These are phyloP conservation scores for Tetrapisispora arboricola DNA, from an alignment of 805 yeast species.

Conservation along the genomic window DNA sequence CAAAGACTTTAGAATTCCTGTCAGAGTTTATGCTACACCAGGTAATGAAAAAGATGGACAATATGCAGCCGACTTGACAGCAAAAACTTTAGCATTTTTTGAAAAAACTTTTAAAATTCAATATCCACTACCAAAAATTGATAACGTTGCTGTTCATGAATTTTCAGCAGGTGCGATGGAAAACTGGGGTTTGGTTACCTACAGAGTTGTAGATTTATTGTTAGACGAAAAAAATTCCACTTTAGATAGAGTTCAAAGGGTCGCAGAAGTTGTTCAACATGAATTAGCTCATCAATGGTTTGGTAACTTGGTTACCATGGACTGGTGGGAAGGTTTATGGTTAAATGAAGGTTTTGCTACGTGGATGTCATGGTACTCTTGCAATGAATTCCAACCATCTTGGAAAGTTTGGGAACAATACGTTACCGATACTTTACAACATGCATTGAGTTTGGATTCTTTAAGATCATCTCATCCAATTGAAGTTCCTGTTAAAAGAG, in stretches of 20 bases:
- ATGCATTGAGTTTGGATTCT: slow-evolving; percentile 65
- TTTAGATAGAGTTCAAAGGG: slow-evolving; percentile 55
- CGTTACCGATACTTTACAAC: slow-evolving; percentile 66
- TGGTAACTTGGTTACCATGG: slow-evolving; percentile 84
- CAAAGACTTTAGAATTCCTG: slow-evolving; percentile 58
- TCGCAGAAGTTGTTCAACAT: slow-evolving; percentile 79
- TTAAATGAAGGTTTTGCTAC: slow-evolving; percentile 85
- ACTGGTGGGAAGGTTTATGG: slow-evolving; percentile 89
- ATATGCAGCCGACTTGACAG: slow-evolving; percentile 65
- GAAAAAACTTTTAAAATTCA: slow-evolving; percentile 64
- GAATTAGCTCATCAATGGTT: slow-evolving; percentile 91
- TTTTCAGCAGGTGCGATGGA: slow-evolving; percentile 88
- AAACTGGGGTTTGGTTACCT: slow-evolving; percentile 73
- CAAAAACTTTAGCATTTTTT: slow-evolving; percentile 63
- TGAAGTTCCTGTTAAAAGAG: slow-evolving; percentile 70
- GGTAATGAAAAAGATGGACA: slow-evolving; percentile 64
- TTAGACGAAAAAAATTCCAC: slow-evolving; percentile 64
- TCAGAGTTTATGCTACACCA: slow-evolving; percentile 71
- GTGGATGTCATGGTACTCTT: slow-evolving; percentile 83
- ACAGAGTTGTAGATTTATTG: slow-evolving; percentile 65
- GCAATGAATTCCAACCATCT: slow-evolving; percentile 65
- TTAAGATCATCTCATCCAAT: slow-evolving; percentile 79
- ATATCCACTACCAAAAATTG: slow-evolving; percentile 73
- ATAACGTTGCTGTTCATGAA: slow-evolving; percentile 74
- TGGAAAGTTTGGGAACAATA: slow-evolving; percentile 85